Evolutionary conservation across 768 basidiomycete species (phyloP).

Genomic region (Kwoniella dejecticola): DNA sequence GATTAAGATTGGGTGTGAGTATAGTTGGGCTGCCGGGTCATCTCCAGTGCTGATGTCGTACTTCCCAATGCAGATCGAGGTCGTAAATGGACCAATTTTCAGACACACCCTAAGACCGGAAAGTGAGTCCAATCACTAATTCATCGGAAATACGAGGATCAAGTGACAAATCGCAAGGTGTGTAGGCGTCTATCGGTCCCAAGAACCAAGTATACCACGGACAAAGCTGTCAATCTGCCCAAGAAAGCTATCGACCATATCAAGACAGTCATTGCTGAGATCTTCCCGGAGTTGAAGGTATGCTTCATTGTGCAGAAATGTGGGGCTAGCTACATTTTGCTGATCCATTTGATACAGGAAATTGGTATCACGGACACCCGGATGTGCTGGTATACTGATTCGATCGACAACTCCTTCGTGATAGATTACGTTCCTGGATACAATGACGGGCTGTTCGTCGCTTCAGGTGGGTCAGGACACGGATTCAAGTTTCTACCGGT

Average conservation of each 20-base stretch:
- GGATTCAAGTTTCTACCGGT: conserved; percentile 41
- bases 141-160: background rate
- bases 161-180: background rate
- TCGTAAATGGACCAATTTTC: conserved; percentile 38
- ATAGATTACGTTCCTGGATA: conserved; percentile 38
- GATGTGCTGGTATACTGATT: conserved; percentile 44
- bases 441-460: conserved; percentile 29
- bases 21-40: background rate
- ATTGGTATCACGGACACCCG: conserved; percentile 36
- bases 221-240: conserved; percentile 29
- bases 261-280: conserved; percentile 24
- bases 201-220: conserved; percentile 26
- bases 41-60: background rate
- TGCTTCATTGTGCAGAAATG: background rate
- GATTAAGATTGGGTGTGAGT: conserved; percentile 35
- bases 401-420: conserved; percentile 35
- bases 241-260: conserved; percentile 27
- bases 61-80: conserved; percentile 15
- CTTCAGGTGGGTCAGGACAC: conserved; percentile 33
- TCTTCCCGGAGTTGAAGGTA: conserved; percentile 31
- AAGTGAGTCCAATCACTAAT: conserved; percentile 17
- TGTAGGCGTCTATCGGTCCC: conserved; percentile 30
- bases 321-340: background rate
- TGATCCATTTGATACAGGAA: conserved; percentile 10
- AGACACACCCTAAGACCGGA: conserved; percentile 31